Evolutionary conservation across 192 early-diverging fungal species (phyloP), one percentile per base, ranked within the genome.

Genomic region (Coemansia sp.): DNA sequence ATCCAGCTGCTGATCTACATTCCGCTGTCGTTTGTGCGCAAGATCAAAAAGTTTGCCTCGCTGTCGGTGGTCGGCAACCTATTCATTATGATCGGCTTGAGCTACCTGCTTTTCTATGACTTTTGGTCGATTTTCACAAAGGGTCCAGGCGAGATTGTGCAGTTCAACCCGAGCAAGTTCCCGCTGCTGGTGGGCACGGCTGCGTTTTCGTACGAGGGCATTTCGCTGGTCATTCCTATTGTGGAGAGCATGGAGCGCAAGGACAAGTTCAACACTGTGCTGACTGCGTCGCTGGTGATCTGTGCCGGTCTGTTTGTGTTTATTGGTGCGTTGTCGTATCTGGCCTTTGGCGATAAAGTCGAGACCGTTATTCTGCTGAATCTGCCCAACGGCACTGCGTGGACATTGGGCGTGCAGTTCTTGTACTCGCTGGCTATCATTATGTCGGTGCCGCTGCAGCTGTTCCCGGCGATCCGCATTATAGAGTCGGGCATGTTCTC

Each of bases 381-480:
- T 77, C 73, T 98, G 66, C 94, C 95, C 18, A 76, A 83, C 24
- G 79, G 81, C 52, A 82, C 81, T 41, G 85, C 83, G 24, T 66
- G 85, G 57, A 91, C 92, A 7, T 76, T 84, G 59, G 75, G 80
- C 37, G 82, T 97, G 45, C 93, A 97, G 73, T 82, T 85, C 50
- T 66, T 97, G 7, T 97, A 98, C 71, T 90, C 92, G 32, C 75
- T 97, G 51, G 94, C 96, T 20, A 98, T 98, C 64, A 87, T 93
- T 78, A 82, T 97, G 24, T 94, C 93, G 9, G 94, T 96, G 52
- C 96, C 96, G 2, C 80, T 98, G 39, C 90, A 91, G 51, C 83
- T 95, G 52, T 98, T 97, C 77, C 94, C 96, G 1, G 90, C 93
- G 8, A 93, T 96, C 62, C 89, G 93, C 59, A 98, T 98, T 68